Evolutionary conservation across 2,329 filamentous ascomycete species (phyloP), one percentile per base, ranked within the genome.

Genomic region (Neonectria coccinea): DNA sequence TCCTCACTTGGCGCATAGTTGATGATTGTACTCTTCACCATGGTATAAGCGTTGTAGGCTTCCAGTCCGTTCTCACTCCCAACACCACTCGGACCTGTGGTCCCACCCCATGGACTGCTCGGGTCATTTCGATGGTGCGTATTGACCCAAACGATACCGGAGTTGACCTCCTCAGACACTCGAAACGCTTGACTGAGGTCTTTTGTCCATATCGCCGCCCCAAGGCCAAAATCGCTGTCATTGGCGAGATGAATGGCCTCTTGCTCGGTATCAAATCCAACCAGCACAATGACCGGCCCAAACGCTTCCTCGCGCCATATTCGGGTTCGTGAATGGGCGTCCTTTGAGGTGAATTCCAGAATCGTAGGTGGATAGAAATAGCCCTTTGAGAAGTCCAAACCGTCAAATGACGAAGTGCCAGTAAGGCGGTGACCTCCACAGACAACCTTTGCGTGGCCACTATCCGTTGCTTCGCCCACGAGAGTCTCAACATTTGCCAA

Each of bases 341-440:
- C 84, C 79, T 76, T 80, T 73, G 84, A 31, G 50, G 88, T 81
- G 0, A 77, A 79, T 0, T 76, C 74, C 27, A 97, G 85, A 2
- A 97, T 86, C 0, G 94, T 97, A 0, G 92, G 92, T 55, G 91
- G 85, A 79, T 89, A 97, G 81, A 93, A 97, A 78, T 94, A 93
- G 2, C 87, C 83, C 78, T 83, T 83, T 0, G 79, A 78, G 29
- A 89, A 83, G 53, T 88, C 82, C 1, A 78, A 82, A 1, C 78
- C 81, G 65, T 89, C 86, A 0, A 89, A 76, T 0, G 71, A 22
- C 18, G 87, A 88, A 1, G 36, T 69, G 1, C 84, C 82, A 4
- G 65, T 75, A 75, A 89, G 81, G 25, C 84, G 79, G 33, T 78
- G 70, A 0, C 86, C 87, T 5, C 88, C 84, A 11, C 70, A 76